These are phyloP conservation scores for Tritrichomonas musculus DNA, from an alignment of 208 protist genomes.

Conservation along the genomic window DNA sequence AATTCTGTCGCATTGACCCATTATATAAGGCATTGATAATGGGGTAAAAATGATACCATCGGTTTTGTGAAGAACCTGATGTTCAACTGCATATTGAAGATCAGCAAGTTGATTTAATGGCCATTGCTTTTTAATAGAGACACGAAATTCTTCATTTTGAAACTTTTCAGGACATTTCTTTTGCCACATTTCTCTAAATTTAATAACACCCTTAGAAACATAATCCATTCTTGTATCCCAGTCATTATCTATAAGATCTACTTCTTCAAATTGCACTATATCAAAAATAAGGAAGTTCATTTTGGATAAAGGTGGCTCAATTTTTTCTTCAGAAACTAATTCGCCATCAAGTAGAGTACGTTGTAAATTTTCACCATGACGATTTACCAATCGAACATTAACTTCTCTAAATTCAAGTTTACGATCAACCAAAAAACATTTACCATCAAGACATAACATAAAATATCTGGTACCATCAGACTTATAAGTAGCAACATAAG, in stretches of 20 bases:
- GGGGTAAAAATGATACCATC: slow-evolving; percentile 27
- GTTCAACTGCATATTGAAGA: not conserved
- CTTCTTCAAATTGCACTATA: not conserved
- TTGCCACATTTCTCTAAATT: not conserved
- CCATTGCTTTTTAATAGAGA: not conserved
- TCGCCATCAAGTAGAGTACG: not conserved
- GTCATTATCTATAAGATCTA: not conserved
- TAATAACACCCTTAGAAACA: not conserved
- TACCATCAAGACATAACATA: not conserved
- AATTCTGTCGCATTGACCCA: not conserved
- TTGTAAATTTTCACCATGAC: not conserved
- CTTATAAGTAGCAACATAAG: slow-evolving; percentile 4
- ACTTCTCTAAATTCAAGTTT: not conserved
- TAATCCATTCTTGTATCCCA: slow-evolving; percentile 28
- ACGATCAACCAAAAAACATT: not conserved
- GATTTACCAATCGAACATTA: not conserved
- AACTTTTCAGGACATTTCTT: not conserved
- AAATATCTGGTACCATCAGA: slow-evolving; percentile 27
- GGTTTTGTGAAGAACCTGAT: not conserved
- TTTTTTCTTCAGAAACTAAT: not conserved
- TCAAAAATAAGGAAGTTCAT: not conserved
- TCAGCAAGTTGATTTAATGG: not conserved
- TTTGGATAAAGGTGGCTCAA: too few species aligned
- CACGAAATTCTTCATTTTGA: not conserved
- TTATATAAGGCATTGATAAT: not conserved